These are phyloP conservation scores for Penicillium hesseltinei DNA, from an alignment of 2,329 filamentous ascomycete species.

Conservation along the genomic window DNA sequence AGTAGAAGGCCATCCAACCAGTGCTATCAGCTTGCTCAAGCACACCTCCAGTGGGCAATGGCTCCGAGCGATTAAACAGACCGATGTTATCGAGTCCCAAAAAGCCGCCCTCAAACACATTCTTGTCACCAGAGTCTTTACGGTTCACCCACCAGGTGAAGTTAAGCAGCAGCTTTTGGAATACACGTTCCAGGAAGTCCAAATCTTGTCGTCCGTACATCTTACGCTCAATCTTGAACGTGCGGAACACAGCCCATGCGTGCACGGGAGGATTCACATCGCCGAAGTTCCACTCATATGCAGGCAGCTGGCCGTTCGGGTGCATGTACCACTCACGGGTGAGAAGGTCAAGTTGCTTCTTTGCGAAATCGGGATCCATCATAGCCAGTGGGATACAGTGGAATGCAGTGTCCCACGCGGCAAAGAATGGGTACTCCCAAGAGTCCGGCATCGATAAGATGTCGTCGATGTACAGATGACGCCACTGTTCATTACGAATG, in stretches of 20 bases:
- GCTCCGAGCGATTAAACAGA: constrained; percentile 94
- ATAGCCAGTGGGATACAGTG: constrained; percentile 94
- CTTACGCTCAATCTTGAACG: constrained; percentile 98
- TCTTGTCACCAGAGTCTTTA: constrained; percentile 91
- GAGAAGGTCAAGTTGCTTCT: constrained; percentile 95
- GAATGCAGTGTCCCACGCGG: constrained; percentile 95
- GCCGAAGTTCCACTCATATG: constrained; percentile 96
- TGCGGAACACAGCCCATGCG: constrained; percentile 91
- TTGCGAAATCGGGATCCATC: constrained; percentile 96
- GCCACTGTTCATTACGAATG: constrained; percentile 87
- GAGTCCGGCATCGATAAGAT: constrained; percentile 97
- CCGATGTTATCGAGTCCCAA: constrained; percentile 96
- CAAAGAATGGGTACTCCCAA: constrained; percentile 98
- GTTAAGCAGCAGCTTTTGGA: constrained; percentile 92
- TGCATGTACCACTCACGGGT: constrained; percentile 99
- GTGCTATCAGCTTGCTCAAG: constrained; percentile 97
- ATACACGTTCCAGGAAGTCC: constrained; percentile 92
- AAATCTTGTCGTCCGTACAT: constrained; percentile 92
- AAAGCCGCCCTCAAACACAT: constrained; percentile 96
- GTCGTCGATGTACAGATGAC: constrained; percentile 90
- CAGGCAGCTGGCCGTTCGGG: constrained; percentile 90
- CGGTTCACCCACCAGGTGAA: constrained; percentile 99
- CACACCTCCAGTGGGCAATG: constrained; percentile 86
- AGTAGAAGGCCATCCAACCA: constrained; percentile 99
- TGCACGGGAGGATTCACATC: constrained; percentile 97